Percentiles rank a stretch among this genome's conserved stretches.
These are phyloP conservation scores for Halophytophthora polymorphica DNA, from an alignment of 352 stramenopile species.

Conservation along the genomic window DNA sequence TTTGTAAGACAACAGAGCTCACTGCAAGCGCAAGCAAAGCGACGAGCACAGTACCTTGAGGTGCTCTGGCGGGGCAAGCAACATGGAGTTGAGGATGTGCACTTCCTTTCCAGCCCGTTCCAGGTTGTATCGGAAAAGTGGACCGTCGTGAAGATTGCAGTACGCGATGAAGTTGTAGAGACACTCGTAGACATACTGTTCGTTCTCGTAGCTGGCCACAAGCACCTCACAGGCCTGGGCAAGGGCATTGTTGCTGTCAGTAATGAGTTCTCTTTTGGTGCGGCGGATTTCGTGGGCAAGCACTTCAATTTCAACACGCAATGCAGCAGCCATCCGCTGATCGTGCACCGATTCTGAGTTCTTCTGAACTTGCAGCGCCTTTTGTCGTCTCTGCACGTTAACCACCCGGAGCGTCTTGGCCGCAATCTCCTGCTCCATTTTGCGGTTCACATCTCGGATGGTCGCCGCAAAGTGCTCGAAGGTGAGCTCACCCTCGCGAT, in stretches of 20 bases:
- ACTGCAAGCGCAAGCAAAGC: neutral
- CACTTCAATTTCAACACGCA: constrained; percentile 60
- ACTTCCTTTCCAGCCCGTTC: constrained; percentile 52
- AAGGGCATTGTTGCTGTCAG: constrained; percentile 38
- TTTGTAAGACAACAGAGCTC: neutral
- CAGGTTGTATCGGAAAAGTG: constrained; percentile 49
- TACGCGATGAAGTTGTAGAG: constrained; percentile 60
- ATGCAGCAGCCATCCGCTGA: constrained; percentile 7
- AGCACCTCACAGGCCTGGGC: constrained; percentile 55
- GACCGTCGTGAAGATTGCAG: constrained; percentile 38
- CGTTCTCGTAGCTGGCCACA: constrained; percentile 65
- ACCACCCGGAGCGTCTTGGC: constrained; percentile 51
- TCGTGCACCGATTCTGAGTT: constrained; percentile 12
- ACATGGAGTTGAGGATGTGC: constrained; percentile 55
- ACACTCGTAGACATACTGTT: constrained; percentile 70
- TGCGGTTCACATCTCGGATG: constrained; percentile 62
- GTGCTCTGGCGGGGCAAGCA: constrained; percentile 42
- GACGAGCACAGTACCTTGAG: constrained; percentile 28
- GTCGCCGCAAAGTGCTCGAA: constrained; percentile 57
- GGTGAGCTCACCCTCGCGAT: constrained; percentile 59
- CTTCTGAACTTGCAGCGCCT: constrained; percentile 7
- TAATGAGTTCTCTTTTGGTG: constrained; percentile 54
- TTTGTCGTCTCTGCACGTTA: constrained; percentile 27
- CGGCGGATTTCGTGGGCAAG: constrained; percentile 43
- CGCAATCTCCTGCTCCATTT: constrained; percentile 60